These are phyloP conservation scores for Cyclotella baltica DNA, from an alignment of 108 stramenopile genomes.

Conservation along the genomic window DNA sequence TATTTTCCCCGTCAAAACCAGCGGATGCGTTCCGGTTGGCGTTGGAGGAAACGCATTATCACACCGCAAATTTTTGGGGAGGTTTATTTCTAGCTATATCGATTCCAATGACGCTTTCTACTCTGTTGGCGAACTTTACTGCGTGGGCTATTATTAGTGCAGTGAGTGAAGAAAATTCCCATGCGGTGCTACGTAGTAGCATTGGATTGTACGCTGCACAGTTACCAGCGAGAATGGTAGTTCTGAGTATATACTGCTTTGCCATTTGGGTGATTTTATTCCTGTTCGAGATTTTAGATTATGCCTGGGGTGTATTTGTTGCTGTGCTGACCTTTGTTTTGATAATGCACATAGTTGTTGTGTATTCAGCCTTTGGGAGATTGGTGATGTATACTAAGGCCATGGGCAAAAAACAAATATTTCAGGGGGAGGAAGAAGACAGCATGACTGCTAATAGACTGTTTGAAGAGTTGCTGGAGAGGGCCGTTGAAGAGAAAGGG, in stretches of 20 bases:
- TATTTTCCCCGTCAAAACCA: constrained; percentile 61
- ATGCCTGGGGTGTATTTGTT: constrained; percentile 33
- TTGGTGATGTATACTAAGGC: constrained; percentile 75
- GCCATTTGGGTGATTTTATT: constrained; percentile 62
- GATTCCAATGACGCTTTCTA: constrained; percentile 59
- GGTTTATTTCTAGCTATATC: constrained; percentile 65
- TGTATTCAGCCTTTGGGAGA: constrained; percentile 65
- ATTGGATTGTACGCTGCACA: constrained; percentile 71
- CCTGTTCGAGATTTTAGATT: constrained; percentile 58
- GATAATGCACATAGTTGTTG: constrained; percentile 59
- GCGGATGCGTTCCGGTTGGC: constrained; percentile 51
- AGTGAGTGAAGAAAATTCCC: constrained; percentile 61
- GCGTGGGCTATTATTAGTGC: constrained; percentile 53
- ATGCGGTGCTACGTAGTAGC: constrained; percentile 62
- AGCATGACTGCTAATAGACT: constrained; percentile 18
- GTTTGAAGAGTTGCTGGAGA: constrained; percentile 20
- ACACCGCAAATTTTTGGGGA: constrained; percentile 55
- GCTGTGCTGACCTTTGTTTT: constrained; percentile 30
- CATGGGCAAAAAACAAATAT: constrained; percentile 61
- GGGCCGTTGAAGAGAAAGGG: constrained; percentile 18
- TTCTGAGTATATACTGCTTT: constrained; percentile 67
- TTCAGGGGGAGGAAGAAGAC: constrained; percentile 34
- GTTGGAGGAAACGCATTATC: constrained; percentile 47
- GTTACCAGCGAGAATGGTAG: constrained; percentile 67
- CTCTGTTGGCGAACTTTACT: constrained; percentile 64